Conservation (phyloP, 306 rosid genomes). For the Adenanthera pavonina region DNA sequence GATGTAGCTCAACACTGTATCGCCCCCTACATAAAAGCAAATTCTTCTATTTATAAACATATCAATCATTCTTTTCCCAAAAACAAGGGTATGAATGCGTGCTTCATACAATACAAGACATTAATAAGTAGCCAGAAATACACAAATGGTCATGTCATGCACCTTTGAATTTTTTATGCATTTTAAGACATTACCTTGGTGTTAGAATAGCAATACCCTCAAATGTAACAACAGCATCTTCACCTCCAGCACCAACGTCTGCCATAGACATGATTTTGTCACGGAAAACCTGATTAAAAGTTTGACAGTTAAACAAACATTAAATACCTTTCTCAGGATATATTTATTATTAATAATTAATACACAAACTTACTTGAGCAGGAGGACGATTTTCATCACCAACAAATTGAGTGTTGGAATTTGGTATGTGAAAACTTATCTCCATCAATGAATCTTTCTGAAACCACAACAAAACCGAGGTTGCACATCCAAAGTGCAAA, state of each 20-base stretch:
- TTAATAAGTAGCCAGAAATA: slow-evolving; percentile 11
- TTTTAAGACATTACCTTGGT: slow-evolving; percentile 69
- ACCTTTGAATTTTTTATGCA: neutral
- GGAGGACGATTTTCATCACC: slow-evolving; percentile 94
- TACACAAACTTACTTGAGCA: slow-evolving; percentile 77
- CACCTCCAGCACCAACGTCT: slow-evolving; percentile 93
- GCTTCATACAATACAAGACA: slow-evolving; percentile 26
- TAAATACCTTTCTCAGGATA: slow-evolving; percentile 4
- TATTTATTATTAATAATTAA: neutral
- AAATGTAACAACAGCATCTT: slow-evolving; percentile 94
- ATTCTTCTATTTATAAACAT: slow-evolving; percentile 36
- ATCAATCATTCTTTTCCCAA: neutral
- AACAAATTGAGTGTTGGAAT: slow-evolving; percentile 93
- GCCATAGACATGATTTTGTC: slow-evolving; percentile 94
- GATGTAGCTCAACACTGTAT: slow-evolving; percentile 92
- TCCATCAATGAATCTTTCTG: slow-evolving; percentile 99
- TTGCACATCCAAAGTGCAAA: slow-evolving; percentile 23
- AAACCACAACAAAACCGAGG: slow-evolving; percentile 28
- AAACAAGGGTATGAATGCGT: neutral
- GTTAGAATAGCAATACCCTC: slow-evolving; percentile 99
- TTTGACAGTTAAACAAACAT: slow-evolving; percentile 35
- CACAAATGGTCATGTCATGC: slow-evolving; percentile 13
- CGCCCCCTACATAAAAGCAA: slow-evolving; percentile 75
- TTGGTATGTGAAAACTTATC: slow-evolving; percentile 95
- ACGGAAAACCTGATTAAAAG: slow-evolving; percentile 76